Percentiles rank a stretch among this genome's conserved stretches.
These are phyloP conservation scores for Diutina mesorugosa DNA, from an alignment of 1,139 yeast species.

Conservation along the genomic window DNA sequence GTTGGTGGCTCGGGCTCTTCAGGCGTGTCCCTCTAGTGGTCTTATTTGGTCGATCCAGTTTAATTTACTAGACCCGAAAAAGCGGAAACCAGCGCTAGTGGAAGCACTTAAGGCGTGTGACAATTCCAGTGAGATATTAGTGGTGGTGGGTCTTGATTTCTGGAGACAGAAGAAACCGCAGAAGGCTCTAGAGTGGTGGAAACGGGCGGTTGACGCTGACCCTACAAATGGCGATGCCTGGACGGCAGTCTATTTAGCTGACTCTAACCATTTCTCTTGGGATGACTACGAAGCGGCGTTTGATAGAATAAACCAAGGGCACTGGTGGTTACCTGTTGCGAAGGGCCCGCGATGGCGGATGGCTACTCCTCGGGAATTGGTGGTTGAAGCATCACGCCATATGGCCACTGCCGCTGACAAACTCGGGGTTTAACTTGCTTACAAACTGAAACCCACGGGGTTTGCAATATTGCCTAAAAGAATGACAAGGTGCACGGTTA, in stretches of 20 bases:
- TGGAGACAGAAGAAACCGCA: slow-evolving; percentile 54
- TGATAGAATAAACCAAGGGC: not conserved
- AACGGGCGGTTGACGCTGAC: slow-evolving; percentile 49
- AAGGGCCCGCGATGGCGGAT: not conserved
- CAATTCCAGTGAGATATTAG: slow-evolving; percentile 45
- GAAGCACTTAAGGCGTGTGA: slow-evolving; percentile 63
- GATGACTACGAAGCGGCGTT: not conserved
- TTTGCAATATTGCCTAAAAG: no score
- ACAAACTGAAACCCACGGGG: no score
- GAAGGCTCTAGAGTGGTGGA: slow-evolving; percentile 67
- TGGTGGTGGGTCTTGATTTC: slow-evolving; percentile 55
- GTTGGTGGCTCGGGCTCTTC: slow-evolving; percentile 47
- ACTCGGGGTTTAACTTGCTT: not conserved
- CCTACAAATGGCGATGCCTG: slow-evolving; percentile 61
- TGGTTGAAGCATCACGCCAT: not conserved
- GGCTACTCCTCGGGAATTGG: not conserved
- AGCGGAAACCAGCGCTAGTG: slow-evolving; percentile 50
- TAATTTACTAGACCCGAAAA: slow-evolving; percentile 35
- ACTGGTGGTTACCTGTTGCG: not conserved
- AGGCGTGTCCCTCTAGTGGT: slow-evolving; percentile 46
- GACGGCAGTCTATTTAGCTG: slow-evolving; percentile 49
- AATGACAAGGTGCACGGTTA: not conserved
- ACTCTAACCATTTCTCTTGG: not conserved
- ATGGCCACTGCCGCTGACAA: not conserved
- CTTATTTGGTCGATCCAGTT: slow-evolving; percentile 52